phyloP scores from a whole-genome alignment of 2,329 filamentous ascomycete species.

The Emergomyces orientalis region DNA sequence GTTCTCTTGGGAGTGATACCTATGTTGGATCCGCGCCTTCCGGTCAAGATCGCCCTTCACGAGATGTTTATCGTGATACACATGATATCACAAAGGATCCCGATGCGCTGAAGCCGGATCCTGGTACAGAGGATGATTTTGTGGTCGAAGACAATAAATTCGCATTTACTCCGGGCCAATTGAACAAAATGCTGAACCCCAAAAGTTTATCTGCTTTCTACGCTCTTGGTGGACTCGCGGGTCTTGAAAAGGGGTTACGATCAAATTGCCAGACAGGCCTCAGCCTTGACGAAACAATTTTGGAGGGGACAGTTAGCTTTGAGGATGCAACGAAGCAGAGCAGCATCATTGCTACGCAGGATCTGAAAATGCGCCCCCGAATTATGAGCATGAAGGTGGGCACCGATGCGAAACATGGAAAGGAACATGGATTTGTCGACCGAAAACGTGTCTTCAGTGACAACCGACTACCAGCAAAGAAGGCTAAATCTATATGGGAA shows the following conservation, averaged over 20 bases:
- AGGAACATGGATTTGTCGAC: constrained; percentile 45
- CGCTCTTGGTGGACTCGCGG: constrained; percentile 61
- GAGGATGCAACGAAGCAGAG: constrained; percentile 46
- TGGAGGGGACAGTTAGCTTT: constrained; percentile 59
- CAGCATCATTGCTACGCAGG: constrained; percentile 12
- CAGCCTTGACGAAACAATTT: constrained; percentile 56
- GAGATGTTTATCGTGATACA: constrained; percentile 35
- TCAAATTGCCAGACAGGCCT: constrained; percentile 57
- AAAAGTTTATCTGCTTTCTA: constrained; percentile 68
- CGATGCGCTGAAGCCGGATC: constrained; percentile 59
- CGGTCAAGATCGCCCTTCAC: constrained; percentile 32
- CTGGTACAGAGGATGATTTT: constrained; percentile 62
- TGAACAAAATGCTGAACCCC: constrained; percentile 69
- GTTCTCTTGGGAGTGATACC: constrained; percentile 46
- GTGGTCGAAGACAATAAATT: constrained; percentile 59
- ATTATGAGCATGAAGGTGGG: constrained; percentile 17
- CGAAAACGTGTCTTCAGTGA: constrained; percentile 61
- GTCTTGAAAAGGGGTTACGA: constrained; percentile 63
- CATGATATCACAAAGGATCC: constrained; percentile 48
- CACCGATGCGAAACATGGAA: constrained; percentile 17
- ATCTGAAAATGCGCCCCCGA: constrained; percentile 12
- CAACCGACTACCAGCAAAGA: constrained; percentile 59
- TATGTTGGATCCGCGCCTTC: constrained; percentile 40
- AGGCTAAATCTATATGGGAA: constrained; percentile 59
- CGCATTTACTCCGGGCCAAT: constrained; percentile 62